A percentile compares a stretch with the other conserved stretches of the same genome.
phyloP scores from a whole-genome alignment of 108 stramenopile genomes.

The Skeletonema marinoi region DNA sequence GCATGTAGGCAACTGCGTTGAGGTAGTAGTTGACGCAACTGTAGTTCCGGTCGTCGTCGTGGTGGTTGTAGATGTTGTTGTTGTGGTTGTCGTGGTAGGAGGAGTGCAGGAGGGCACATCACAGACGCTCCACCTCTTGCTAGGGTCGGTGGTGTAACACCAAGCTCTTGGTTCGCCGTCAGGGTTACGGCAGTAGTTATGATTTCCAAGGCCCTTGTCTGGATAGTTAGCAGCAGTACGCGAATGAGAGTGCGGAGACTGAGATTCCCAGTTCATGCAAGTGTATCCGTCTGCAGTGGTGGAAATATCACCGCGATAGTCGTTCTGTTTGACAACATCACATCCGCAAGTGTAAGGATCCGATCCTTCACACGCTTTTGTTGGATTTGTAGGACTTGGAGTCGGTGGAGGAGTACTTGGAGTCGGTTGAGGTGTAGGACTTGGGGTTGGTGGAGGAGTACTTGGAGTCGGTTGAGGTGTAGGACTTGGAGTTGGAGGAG shows the following conservation, averaged over 20 bases:
- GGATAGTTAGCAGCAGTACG: constrained; percentile 1
- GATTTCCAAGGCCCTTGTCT: not conserved
- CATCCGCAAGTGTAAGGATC: not conserved
- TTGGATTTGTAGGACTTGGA: not conserved
- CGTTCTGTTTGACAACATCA: not conserved
- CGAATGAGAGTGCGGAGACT: not conserved
- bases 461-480: no score
- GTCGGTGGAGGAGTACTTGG: no score
- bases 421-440: no score
- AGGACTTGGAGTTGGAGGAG: no score
- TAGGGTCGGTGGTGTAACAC: constrained; percentile 28
- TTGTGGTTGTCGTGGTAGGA: not conserved
- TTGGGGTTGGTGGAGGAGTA: no score
- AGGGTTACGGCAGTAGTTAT: constrained; percentile 12
- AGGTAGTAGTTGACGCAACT: not conserved
- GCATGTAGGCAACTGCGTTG: not conserved
- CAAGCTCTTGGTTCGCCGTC: constrained; percentile 10
- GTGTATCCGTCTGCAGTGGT: not conserved
- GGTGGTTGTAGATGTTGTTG: not conserved
- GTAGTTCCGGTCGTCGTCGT: not conserved
- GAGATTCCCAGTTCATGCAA: not conserved
- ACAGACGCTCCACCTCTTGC: constrained; percentile 2
- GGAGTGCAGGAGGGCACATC: not conserved
- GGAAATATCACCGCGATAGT: constrained; percentile 5
- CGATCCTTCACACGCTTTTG: no score